phyloP scores from a whole-genome alignment of 1,139 yeast species.

The Yamadazyma atmosphaerica region DNA sequence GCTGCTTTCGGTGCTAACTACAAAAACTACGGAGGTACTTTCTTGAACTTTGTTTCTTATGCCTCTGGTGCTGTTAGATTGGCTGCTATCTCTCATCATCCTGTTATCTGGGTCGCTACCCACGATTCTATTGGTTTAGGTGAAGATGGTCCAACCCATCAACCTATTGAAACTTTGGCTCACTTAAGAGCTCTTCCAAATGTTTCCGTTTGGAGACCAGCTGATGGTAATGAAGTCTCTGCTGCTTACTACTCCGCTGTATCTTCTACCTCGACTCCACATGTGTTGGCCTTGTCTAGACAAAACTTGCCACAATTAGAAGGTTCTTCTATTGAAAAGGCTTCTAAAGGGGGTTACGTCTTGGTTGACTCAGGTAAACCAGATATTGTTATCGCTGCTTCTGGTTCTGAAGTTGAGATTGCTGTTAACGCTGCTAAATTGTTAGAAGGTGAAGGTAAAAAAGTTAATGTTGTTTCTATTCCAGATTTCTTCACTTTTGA shows the following conservation, averaged over 20 bases:
- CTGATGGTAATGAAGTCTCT: constrained; percentile 98
- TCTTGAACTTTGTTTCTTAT: constrained; percentile 96
- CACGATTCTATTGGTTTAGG: constrained; percentile 99
- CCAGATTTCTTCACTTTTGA: constrained; percentile 95
- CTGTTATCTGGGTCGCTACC: constrained; percentile 96
- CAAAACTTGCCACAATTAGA: constrained; percentile 97
- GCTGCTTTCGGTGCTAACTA: constrained; percentile 92
- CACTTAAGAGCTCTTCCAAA: constrained; percentile 98
- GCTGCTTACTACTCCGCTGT: constrained; percentile 91
- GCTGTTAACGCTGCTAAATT: constrained; percentile 80
- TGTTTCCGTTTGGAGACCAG: constrained; percentile 98
- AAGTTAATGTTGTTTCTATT: constrained; percentile 79
- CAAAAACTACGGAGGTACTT: constrained; percentile 96
- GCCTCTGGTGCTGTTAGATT: constrained; percentile 98
- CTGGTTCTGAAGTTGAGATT: constrained; percentile 94
- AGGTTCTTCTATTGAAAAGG: constrained; percentile 91
- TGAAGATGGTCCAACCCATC: constrained; percentile 99
- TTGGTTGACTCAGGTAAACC: constrained; percentile 59
- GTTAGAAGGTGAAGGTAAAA: constrained; percentile 53
- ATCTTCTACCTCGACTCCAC: constrained; percentile 73
- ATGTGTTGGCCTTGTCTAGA: constrained; percentile 91
- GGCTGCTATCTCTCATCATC: constrained; percentile 91
- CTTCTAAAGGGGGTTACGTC: constrained; percentile 94
- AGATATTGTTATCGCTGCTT: constrained; percentile 78
- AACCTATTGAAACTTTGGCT: constrained; percentile 98